Evolutionary conservation across 306 rosid species (phyloP).

Genomic region (Abrus precatorius): DNA sequence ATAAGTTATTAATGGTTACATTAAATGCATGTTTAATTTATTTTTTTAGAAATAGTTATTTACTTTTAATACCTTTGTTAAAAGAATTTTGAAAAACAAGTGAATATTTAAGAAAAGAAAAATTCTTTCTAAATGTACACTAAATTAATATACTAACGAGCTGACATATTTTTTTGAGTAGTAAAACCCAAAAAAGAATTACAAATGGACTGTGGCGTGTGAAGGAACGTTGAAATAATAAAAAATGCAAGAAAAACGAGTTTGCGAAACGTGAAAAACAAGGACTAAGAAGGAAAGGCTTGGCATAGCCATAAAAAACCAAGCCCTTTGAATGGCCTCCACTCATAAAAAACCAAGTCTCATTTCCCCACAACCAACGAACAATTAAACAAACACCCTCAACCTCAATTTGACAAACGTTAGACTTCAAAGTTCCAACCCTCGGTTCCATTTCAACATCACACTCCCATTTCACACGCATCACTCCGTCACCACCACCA

Average conservation of each 20-base stretch:
- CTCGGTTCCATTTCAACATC: conserved; percentile 2
- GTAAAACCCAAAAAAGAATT: too few relatives aligned
- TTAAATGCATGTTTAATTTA: too few relatives aligned
- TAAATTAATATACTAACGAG: too few relatives aligned
- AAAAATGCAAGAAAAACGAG: conserved; percentile 43
- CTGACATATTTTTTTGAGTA: too few relatives aligned
- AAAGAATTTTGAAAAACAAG: too few relatives aligned
- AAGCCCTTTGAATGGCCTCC: neutral
- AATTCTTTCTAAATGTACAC: too few relatives aligned
- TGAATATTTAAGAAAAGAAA: too few relatives aligned
- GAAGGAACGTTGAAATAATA: neutral
- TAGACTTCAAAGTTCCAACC: conserved; percentile 17
- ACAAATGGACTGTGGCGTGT: neutral
- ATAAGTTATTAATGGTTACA: too few relatives aligned
- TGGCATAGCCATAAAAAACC: neutral
- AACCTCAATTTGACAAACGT: conserved; percentile 18
- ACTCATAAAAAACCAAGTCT: too few relatives aligned
- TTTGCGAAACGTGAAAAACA: conserved; percentile 44
- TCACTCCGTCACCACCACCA: neutral
- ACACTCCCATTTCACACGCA: conserved; percentile 42
- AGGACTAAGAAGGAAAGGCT: conserved; percentile 14
- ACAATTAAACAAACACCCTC: conserved; percentile 30
- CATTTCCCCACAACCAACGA: neutral
- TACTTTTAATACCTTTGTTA: too few relatives aligned
- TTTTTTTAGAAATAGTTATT: too few relatives aligned